Percentiles rank a stretch among this genome's conserved stretches.
phyloP scores from a whole-genome alignment of 225 moss, liverwort and hornwort genomes.

The Physcomitrium patens region DNA sequence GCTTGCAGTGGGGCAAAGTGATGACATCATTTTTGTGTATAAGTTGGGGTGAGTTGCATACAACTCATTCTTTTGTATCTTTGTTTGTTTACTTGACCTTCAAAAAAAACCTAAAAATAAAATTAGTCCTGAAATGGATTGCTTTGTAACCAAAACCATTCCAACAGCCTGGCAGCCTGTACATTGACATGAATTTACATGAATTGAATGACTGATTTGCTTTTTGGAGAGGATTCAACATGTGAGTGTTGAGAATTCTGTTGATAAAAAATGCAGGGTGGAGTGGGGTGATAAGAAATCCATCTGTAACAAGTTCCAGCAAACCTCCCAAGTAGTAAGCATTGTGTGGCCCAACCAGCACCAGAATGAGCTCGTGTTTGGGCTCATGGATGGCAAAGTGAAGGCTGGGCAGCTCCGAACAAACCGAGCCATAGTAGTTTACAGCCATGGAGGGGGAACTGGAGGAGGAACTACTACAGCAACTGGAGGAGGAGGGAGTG shows the following conservation, averaged over 20 bases:
- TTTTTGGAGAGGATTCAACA: too few relatives aligned
- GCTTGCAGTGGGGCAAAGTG: slow-evolving; percentile 89
- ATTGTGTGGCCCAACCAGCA: slow-evolving; percentile 77
- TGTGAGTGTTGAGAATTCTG: neutral
- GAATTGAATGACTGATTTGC: too few relatives aligned
- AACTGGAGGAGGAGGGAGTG: too few relatives aligned
- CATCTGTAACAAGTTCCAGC: slow-evolving; percentile 95
- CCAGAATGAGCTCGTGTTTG: slow-evolving; percentile 73
- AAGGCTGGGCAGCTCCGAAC: slow-evolving; percentile 80
- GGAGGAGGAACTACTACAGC: slow-evolving; percentile 6
- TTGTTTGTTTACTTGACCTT: neutral
- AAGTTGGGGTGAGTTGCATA: slow-evolving; percentile 63
- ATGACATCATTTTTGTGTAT: slow-evolving; percentile 88
- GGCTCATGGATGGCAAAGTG: slow-evolving; percentile 82
- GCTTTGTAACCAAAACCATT: too few relatives aligned
- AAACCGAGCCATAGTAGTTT: slow-evolving; percentile 56
- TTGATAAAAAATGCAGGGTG: slow-evolving; percentile 31
- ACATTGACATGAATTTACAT: too few relatives aligned
- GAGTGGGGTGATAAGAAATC: slow-evolving; percentile 91
- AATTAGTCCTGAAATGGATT: too few relatives aligned
- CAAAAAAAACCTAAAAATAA: too few relatives aligned
- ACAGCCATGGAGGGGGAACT: slow-evolving; percentile 58
- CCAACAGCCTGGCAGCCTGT: too few relatives aligned
- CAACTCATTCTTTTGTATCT: too few relatives aligned
- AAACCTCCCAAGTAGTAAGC: slow-evolving; percentile 60